Evolutionary conservation across 2,329 filamentous ascomycete genomes (phyloP).

Genomic region (Botryotinia convoluta): DNA sequence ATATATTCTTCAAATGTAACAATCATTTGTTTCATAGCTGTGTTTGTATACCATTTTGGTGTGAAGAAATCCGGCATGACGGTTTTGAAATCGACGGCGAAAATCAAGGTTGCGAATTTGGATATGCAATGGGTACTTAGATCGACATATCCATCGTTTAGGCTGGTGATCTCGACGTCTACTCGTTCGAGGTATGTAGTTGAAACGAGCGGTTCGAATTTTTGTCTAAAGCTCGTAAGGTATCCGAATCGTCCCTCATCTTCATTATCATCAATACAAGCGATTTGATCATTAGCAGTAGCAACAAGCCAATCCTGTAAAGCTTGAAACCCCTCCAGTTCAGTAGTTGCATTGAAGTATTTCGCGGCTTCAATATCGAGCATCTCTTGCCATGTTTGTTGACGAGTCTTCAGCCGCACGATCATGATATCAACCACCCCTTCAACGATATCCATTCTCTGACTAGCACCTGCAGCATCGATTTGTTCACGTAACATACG

Average conservation of each 20-base stretch:
- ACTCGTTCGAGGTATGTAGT: slow-evolving; percentile 76
- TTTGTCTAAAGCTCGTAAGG: slow-evolving; percentile 79
- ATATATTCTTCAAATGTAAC: slow-evolving; percentile 96
- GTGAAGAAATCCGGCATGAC: slow-evolving; percentile 92
- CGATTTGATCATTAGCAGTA: slow-evolving; percentile 97
- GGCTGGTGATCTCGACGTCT: slow-evolving; percentile 66
- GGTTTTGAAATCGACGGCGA: slow-evolving; percentile 80
- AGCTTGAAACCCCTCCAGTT: slow-evolving; percentile 68
- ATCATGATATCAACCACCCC: slow-evolving; percentile 97
- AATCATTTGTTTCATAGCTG: slow-evolving; percentile 88
- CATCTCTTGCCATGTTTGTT: slow-evolving; percentile 82
- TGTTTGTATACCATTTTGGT: slow-evolving; percentile 79
- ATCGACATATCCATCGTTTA: slow-evolving; percentile 92
- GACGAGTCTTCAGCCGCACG: slow-evolving; percentile 75
- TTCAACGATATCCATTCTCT: slow-evolving; percentile 86
- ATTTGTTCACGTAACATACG: slow-evolving; percentile 95
- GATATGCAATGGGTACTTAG: slow-evolving; percentile 89
- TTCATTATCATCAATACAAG: slow-evolving; percentile 91
- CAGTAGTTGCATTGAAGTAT: slow-evolving; percentile 60
- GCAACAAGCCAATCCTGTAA: slow-evolving; percentile 95
- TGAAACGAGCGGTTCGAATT: slow-evolving; percentile 78
- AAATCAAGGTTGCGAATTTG: slow-evolving; percentile 82
- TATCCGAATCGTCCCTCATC: slow-evolving; percentile 75
- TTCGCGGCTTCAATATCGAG: slow-evolving; percentile 79
- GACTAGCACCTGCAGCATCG: slow-evolving; percentile 76